Conservation (phyloP, 164 flowering plant genomes). For the Vitis vinifera region DNA sequence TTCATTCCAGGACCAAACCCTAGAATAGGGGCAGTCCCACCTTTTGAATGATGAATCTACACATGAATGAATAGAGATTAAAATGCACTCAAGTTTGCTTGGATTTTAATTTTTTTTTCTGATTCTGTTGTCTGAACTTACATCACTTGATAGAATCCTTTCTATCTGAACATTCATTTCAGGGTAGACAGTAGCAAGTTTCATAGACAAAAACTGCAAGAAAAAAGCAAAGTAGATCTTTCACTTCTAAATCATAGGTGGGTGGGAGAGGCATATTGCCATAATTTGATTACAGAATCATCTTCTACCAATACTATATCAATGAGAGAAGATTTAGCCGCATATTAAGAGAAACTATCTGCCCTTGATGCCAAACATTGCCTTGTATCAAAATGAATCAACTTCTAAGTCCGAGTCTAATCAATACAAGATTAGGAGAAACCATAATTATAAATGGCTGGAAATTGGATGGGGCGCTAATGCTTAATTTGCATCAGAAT, state of each 20-base stretch:
- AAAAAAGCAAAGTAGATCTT: not conserved
- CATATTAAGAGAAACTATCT: not conserved
- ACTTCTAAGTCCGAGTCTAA: not conserved
- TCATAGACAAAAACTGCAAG: constrained; percentile 7
- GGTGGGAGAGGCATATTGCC: not conserved
- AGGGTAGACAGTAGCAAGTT: constrained; percentile 3
- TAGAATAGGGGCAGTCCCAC: not conserved
- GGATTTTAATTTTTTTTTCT: not conserved
- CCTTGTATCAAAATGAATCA: not conserved
- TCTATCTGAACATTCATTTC: not conserved
- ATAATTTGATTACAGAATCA: not conserved
- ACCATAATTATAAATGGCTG: too few relatives aligned
- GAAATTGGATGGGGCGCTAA: too few relatives aligned
- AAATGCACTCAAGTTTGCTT: too few relatives aligned
- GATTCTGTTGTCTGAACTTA: not conserved
- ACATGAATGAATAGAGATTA: not conserved
- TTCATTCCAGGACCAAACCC: not conserved
- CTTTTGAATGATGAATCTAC: constrained; percentile 3
- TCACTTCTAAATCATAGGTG: not conserved
- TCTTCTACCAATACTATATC: not conserved
- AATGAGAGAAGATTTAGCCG: not conserved
- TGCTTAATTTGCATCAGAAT: too few relatives aligned
- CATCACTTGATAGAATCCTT: constrained; percentile 4
- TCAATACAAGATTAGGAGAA: too few relatives aligned
- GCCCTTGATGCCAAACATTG: not conserved